phyloP scores from a whole-genome alignment of 2,329 filamentous ascomycete species.

The Graphilbum fragrans region DNA sequence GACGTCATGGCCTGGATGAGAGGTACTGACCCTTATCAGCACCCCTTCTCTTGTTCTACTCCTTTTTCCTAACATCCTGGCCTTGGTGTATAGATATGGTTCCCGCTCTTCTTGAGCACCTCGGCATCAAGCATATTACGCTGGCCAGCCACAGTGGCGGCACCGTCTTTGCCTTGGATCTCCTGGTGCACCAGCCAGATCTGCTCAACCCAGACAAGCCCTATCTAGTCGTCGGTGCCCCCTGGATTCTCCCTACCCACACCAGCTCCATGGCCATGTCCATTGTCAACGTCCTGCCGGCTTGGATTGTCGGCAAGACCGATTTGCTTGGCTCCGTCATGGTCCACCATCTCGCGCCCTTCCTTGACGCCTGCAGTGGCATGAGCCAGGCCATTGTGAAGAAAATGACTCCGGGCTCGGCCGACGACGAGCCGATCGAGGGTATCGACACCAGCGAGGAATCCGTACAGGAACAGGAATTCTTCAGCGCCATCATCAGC shows the following conservation, averaged over 20 bases:
- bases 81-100: constrained; percentile 9
- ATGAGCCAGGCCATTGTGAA: constrained; percentile 1
- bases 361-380: constrained; percentile 6
- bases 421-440: neutral
- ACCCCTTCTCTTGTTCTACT: neutral
- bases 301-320: constrained; percentile 8
- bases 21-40: constrained; percentile 6
- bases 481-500: constrained; percentile 10
- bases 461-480: constrained; percentile 10
- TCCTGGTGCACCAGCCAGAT: constrained; percentile 17
- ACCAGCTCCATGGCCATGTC: constrained; percentile 12
- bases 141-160: constrained; percentile 19
- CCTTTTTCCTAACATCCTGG: neutral
- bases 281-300: constrained; percentile 13
- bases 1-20: constrained; percentile 16
- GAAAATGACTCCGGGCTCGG: neutral
- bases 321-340: constrained; percentile 13
- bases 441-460: neutral
- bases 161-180: constrained; percentile 18
- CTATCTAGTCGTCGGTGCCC: constrained; percentile 17
- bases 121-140: constrained; percentile 18
- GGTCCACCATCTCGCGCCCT: constrained; percentile 10
- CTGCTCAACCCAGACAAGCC: constrained; percentile 13
- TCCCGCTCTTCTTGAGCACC: constrained; percentile 19
- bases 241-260: constrained; percentile 19